These are phyloP conservation scores for Ganoderma boninense DNA, from an alignment of 1,284 basidiomycete genomes.

Conservation along the genomic window DNA sequence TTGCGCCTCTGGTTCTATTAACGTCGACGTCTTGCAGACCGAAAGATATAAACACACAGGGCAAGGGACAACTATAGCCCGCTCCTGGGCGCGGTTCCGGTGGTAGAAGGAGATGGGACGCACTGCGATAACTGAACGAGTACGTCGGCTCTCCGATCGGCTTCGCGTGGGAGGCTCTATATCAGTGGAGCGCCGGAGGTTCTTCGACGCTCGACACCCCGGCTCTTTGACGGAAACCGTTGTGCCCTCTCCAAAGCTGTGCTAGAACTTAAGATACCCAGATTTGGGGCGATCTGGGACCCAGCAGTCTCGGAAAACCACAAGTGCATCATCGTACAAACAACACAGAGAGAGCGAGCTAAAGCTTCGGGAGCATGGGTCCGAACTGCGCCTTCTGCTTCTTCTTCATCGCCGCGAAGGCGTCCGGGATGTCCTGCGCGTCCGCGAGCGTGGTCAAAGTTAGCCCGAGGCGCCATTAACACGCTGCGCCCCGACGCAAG, in stretches of 20 bases:
- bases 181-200: not conserved
- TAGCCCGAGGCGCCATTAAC: not conserved
- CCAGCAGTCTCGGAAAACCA: not conserved
- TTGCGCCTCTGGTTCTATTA: not conserved
- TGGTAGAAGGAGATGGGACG: not conserved
- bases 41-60: not conserved
- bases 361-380: constrained; percentile 30
- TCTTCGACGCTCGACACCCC: no score
- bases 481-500: not conserved
- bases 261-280: not conserved
- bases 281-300: not conserved
- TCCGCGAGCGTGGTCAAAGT: not conserved
- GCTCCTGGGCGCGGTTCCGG: not conserved
- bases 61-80: not conserved
- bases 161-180: not conserved
- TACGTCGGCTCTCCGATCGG: not conserved
- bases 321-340: not conserved
- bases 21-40: not conserved
- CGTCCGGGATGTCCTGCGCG: constrained; percentile 37
- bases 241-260: not conserved
- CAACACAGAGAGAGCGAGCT: not conserved
- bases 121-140: not conserved
- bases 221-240: not conserved
- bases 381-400: constrained; percentile 37
- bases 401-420: constrained; percentile 34